Base-by-base conservation (phyloP, 139 green algal genomes). In the Chlorella ohadii region DNA sequence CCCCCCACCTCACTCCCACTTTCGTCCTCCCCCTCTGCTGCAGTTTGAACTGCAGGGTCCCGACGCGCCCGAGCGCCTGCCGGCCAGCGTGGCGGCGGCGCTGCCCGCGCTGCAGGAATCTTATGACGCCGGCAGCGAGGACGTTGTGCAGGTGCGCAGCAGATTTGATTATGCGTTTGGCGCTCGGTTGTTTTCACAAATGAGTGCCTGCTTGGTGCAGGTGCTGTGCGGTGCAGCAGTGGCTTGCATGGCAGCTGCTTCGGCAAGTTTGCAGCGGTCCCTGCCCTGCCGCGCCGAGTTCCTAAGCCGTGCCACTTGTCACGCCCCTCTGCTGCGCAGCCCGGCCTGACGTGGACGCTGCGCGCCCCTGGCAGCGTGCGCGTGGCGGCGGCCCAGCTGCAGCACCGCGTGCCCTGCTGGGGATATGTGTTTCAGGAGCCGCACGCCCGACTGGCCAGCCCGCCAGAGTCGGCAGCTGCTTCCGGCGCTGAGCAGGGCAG, bases 361-460 rank as follows among this genome's bases (percentile, higher is more conserved):
- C 44, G 81, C 20, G 27, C 86, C 47, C 44, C 75, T 1, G 67
- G 90, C 85, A 57, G 88, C 86, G 56, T 86, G 17, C 79, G 17
- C 2, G 82, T 89, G 27, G 51, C 71, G 16, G 85, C 91, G 1
- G 89, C 91, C 4, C 94, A 96, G 90, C 91, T 97, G 86, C 92
- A 95, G 86, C 95, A 98, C 87, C 88, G 93, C 17, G 84, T 98
- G 72, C 91, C 93, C 1, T 97, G 94, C 89, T 97, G 93, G 92
- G 95, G 94, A 20, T 96, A 96, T 31, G 91, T 95, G 12, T 87
- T 97, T 12, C 72, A 90, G 76, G 93, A 95, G 85, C 27, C 39
- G 0, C 27, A 41, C 13, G 9, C 28, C 1, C 20, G 36, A 38
- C 72, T 57, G 41, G 23, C 71, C 2, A 13, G 51, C 13, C 72